Percentiles rank a stretch among this genome's conserved stretches.
phyloP scores from a whole-genome alignment of 306 rosid species.

The Vachellia collinsii region DNA sequence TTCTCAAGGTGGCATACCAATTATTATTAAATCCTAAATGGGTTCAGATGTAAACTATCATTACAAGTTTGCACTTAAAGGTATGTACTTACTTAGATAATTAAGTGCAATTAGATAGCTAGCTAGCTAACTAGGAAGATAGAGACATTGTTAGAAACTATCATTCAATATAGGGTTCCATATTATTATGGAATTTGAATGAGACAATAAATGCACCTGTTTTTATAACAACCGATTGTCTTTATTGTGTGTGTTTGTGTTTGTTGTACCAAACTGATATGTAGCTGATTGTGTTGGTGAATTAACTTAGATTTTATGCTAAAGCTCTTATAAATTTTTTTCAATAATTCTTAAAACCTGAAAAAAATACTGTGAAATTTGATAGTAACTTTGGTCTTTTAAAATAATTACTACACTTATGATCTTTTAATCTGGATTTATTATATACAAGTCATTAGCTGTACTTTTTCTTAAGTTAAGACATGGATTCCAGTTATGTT shows the following conservation, averaged over 20 bases:
- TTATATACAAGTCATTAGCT: background rate
- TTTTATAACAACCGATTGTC: constrained; percentile 27
- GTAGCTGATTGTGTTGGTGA: background rate
- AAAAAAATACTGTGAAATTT: background rate
- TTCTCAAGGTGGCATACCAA: constrained; percentile 34
- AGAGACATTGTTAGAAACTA: constrained; percentile 19
- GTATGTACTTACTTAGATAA: constrained; percentile 31
- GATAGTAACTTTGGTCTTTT: background rate
- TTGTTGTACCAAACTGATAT: constrained; percentile 19
- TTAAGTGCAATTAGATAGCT: constrained; percentile 30
- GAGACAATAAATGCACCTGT: constrained; percentile 4
- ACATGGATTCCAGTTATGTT: background rate
- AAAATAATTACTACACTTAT: background rate
- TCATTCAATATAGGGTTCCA: background rate
- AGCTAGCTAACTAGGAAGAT: constrained; percentile 27
- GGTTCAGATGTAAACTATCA: constrained; percentile 38
- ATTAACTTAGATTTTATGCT: constrained; percentile 1
- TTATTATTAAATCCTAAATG: constrained; percentile 27
- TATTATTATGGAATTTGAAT: constrained; percentile 9
- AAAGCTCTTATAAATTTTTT: background rate
- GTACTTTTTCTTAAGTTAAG: background rate
- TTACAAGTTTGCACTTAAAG: constrained; percentile 48
- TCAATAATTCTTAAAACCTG: background rate
- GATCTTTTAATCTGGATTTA: background rate
- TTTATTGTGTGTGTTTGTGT: background rate